Evolutionary conservation across 2,329 filamentous ascomycete species (phyloP), one percentile per base, ranked within the genome.

Genomic region (Paecilomyces sp.): DNA sequence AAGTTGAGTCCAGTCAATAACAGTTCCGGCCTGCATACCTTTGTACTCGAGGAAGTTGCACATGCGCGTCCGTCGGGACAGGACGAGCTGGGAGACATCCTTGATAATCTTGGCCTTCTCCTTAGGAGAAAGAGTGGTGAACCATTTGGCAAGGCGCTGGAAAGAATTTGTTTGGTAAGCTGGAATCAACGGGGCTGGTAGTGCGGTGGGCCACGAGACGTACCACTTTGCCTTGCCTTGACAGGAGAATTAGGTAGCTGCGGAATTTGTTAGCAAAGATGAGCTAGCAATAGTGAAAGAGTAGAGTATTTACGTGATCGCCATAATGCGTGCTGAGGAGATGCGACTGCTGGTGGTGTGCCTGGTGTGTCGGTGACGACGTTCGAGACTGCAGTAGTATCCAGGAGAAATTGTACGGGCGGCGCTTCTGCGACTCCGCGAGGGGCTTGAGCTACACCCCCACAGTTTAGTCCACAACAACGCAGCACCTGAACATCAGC

Each of bases 41-140:
- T 99, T 99, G 79, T 99, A 99, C 76, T 99, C 94, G 62, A 99
- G 85, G 78, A 99, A 99, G 80, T 99, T 99, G 85, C 94, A 99
- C 94, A 99, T 99, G 75, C 94, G 91, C 61, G 94, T 97, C 72
- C 94, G 87, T 68, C 94, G 87, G 64, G 94, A 94, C 67, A 99
- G 88, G 68, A 99, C 94, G 56, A 97, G 89, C 79, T 97, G 94
- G 62, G 94, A 92, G 71, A 99, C 94, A 83, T 99, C 94, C 79
- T 99, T 99, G 84, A 99, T 93, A 74, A 99, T 97, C 84, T 99
- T 99, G 79, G 93, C 94, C 82, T 99, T 99, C 74, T 99, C 94
- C 79, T 89, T 97, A 64, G 94, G 94, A 36, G 93, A 96, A 64
- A 99, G 85, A 15, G 94, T 99, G 58, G 92, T 96, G 80, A 99